Conservation (phyloP, 225 moss, liverwort and hornwort genomes). For the Sphagnum contortum region DNA sequence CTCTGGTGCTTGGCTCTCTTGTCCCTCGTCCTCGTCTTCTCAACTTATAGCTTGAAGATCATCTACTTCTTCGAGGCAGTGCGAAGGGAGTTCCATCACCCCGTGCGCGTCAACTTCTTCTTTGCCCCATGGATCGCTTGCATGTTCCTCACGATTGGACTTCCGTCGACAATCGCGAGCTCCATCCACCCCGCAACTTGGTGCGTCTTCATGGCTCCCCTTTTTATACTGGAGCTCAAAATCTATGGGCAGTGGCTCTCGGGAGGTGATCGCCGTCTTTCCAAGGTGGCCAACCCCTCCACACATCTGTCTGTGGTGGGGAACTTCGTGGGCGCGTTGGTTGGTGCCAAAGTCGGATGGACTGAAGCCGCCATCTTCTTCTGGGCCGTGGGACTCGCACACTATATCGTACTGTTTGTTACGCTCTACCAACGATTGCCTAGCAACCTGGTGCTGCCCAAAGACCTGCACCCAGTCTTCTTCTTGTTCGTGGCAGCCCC, state of each 20-base stretch:
- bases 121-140: constrained; percentile 52
- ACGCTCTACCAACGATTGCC: constrained; percentile 36
- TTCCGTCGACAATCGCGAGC: constrained; percentile 15
- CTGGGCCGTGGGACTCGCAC: constrained; percentile 16
- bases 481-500: constrained; percentile 53
- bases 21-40: constrained; percentile 17
- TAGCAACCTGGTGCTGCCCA: constrained; percentile 11
- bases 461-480: constrained; percentile 42
- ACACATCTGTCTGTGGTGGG: constrained; percentile 48
- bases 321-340: constrained; percentile 40
- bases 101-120: constrained; percentile 55
- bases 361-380: constrained; percentile 32
- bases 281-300: constrained; percentile 35
- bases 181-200: constrained; percentile 27
- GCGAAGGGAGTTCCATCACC: constrained; percentile 48
- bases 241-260: constrained; percentile 54
- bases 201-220: constrained; percentile 38
- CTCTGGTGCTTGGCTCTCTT: constrained; percentile 44
- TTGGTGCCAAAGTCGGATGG: constrained; percentile 26
- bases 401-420: constrained; percentile 35
- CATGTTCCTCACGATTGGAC: constrained; percentile 37
- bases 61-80: constrained; percentile 46
- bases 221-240: constrained; percentile 38
- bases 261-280: constrained; percentile 32
- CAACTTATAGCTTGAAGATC: constrained; percentile 33